Conservation (phyloP, 2,329 filamentous ascomycete genomes). For the Stachybotrys chartarum region DNA sequence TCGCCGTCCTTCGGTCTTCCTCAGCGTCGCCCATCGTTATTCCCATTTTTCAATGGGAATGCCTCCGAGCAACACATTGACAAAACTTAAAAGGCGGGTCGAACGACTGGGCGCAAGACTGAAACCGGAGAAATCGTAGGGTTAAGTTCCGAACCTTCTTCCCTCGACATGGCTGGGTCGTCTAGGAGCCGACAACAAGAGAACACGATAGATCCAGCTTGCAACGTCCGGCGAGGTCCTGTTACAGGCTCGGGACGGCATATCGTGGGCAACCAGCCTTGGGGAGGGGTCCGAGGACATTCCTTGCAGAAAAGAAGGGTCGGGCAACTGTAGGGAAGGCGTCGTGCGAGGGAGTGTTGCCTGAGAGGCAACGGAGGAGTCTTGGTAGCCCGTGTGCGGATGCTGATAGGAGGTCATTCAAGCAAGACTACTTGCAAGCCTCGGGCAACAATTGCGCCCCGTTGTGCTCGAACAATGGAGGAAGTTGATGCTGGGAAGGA, state of each 20-base stretch:
- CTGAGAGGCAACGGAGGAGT: constrained; percentile 36
- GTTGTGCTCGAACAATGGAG: not conserved
- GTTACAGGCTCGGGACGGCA: constrained; percentile 57
- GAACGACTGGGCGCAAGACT: constrained; percentile 71
- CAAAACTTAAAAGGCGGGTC: constrained; percentile 56
- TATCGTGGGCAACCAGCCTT: constrained; percentile 32
- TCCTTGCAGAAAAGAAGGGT: constrained; percentile 62
- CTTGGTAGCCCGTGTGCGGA: constrained; percentile 13
- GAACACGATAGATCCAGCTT: constrained; percentile 32
- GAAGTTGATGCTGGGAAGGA: not conserved
- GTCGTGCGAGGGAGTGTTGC: constrained; percentile 45
- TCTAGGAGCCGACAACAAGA: constrained; percentile 27
- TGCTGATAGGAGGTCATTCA: not conserved
- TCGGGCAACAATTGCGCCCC: not conserved
- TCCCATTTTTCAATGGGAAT: constrained; percentile 45
- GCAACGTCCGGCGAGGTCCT: constrained; percentile 42
- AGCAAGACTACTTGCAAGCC: not conserved
- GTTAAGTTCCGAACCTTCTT: constrained; percentile 88
- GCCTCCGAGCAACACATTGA: constrained; percentile 18
- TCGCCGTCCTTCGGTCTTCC: constrained; percentile 39
- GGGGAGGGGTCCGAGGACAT: constrained; percentile 46
- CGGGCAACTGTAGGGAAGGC: constrained; percentile 78
- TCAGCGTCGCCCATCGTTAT: constrained; percentile 18
- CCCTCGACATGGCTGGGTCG: constrained; percentile 40
- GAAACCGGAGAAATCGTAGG: constrained; percentile 74